Conservation (phyloP, 805 yeast genomes). For the Ogataea degrootiae region DNA sequence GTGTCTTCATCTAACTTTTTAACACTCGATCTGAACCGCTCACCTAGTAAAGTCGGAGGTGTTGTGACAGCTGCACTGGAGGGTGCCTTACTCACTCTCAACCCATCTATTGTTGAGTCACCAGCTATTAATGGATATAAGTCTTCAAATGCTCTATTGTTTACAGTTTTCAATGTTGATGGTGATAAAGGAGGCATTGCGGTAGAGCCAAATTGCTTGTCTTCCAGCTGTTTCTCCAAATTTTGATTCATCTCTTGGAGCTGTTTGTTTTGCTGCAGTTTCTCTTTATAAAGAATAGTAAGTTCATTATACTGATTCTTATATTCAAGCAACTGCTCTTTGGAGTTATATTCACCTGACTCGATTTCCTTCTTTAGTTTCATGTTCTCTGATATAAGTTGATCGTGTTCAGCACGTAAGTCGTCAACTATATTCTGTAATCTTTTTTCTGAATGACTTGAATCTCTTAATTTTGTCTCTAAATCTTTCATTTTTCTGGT, state of each 20-base stretch:
- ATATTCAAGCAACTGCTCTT: slow-evolving; percentile 10
- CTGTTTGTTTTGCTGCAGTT: slow-evolving; percentile 7
- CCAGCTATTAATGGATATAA: not conserved
- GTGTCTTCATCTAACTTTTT: slow-evolving; percentile 12
- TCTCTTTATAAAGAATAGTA: slow-evolving; percentile 6
- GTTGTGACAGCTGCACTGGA: too few relatives aligned
- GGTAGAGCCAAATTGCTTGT: not conserved
- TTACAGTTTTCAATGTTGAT: not conserved
- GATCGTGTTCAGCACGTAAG: slow-evolving; percentile 4
- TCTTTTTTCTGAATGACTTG: slow-evolving; percentile 1
- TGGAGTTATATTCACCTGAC: slow-evolving; percentile 1
- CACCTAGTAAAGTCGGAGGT: too few relatives aligned
- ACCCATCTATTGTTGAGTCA: not conserved
- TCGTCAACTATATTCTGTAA: not conserved
- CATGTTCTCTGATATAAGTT: slow-evolving; percentile 7
- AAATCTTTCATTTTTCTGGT: not conserved
- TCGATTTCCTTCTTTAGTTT: slow-evolving; percentile 2
- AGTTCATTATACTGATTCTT: slow-evolving; percentile 17
- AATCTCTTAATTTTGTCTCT: not conserved
- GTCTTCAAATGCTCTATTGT: not conserved
- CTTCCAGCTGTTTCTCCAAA: slow-evolving; percentile 1
- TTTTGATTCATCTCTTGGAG: not conserved
- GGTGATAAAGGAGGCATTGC: not conserved
- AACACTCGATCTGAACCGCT: too few relatives aligned
- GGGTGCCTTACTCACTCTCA: not conserved